Evolutionary conservation across 2,329 filamentous ascomycete genomes (phyloP).

Genomic region (Pestalotiopsis sp.): DNA sequence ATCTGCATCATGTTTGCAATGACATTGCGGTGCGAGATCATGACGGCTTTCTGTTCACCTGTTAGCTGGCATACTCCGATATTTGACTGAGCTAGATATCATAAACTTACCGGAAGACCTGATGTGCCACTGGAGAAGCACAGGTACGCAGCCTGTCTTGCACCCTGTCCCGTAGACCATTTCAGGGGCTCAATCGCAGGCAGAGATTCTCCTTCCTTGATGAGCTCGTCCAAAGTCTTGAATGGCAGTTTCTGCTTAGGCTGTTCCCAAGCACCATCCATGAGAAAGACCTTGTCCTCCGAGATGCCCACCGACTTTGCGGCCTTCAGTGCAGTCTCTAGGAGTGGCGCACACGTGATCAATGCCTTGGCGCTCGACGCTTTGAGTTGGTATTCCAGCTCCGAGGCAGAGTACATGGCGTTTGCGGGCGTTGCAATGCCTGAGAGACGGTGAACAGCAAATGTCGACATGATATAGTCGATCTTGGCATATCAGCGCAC

Average conservation of each 20-base stretch:
- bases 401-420: constrained; percentile 65
- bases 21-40: constrained; percentile 74
- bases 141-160: constrained; percentile 65
- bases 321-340: constrained; percentile 62
- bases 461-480: constrained; percentile 66
- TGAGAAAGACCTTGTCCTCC: constrained; percentile 61
- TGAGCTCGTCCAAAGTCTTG: constrained; percentile 64
- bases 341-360: constrained; percentile 67
- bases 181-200: constrained; percentile 48
- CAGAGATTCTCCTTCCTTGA: constrained; percentile 54
- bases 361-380: constrained; percentile 64
- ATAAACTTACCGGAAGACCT: constrained; percentile 59
- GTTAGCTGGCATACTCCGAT: not conserved
- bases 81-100: not conserved
- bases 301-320: constrained; percentile 62
- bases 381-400: constrained; percentile 67
- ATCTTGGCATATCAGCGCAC: constrained; percentile 37
- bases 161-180: constrained; percentile 60
- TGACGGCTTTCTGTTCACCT: constrained; percentile 66
- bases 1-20: constrained; percentile 73
- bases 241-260: constrained; percentile 43
- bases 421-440: constrained; percentile 71
- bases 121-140: constrained; percentile 76
- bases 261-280: constrained; percentile 44
- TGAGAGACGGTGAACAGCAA: constrained; percentile 68